A percentile compares a stretch with the other conserved stretches of the same genome.
phyloP scores from a whole-genome alignment of 2,329 filamentous ascomycete species.

The Aaosphaeria arxii region DNA sequence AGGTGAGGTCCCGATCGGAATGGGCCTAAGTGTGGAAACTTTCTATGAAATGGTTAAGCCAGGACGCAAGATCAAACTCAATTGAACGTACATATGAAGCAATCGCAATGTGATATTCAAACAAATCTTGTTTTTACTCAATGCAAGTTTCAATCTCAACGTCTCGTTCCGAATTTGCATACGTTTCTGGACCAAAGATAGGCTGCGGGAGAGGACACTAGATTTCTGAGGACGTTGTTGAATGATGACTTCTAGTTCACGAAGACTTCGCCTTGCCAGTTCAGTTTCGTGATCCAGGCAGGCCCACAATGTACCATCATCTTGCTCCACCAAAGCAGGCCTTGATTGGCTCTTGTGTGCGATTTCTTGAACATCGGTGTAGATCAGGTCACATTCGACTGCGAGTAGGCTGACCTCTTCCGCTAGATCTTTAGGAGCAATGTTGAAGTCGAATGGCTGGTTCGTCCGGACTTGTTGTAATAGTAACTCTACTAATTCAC shows the following conservation, averaged over 20 bases:
- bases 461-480: neutral
- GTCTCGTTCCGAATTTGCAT: slow-evolving; percentile 1
- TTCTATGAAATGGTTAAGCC: no score
- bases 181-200: no score
- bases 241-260: slow-evolving; percentile 12
- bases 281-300: slow-evolving; percentile 11
- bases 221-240: slow-evolving; percentile 3
- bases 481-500: neutral
- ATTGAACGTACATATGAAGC: no score
- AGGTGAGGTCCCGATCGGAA: no score
- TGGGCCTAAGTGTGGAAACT: no score
- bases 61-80: no score
- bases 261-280: slow-evolving; percentile 9
- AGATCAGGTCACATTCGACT: slow-evolving; percentile 17
- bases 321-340: slow-evolving; percentile 4
- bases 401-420: slow-evolving; percentile 15
- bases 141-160: neutral
- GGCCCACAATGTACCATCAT: slow-evolving; percentile 10
- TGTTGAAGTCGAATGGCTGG: slow-evolving; percentile 1
- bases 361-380: slow-evolving; percentile 12
- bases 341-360: slow-evolving; percentile 2
- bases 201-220: no score
- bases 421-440: slow-evolving; percentile 7
- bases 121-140: no score
- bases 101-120: no score